Conservation (phyloP, 495 filamentous ascomycete genomes). For the Astrothelium subdiscretum region DNA sequence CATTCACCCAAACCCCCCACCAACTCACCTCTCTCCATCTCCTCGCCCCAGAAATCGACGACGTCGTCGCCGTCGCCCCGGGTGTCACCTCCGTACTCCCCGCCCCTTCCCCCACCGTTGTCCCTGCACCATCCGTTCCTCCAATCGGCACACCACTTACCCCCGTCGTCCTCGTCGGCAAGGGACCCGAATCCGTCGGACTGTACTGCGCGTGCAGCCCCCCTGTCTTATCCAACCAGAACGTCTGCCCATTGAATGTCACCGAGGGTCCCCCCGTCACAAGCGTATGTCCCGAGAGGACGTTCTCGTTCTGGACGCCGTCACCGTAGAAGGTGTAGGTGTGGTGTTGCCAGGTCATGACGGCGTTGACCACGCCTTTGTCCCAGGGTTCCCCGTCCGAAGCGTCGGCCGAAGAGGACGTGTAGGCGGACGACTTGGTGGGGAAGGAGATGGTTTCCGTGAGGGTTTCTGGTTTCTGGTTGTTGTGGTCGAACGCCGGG, state of each 20-base stretch:
- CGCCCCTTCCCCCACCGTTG: not conserved
- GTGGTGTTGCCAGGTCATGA: conserved; percentile 1
- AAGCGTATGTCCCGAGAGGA: not conserved
- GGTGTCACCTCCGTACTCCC: not conserved
- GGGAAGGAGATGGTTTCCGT: not conserved
- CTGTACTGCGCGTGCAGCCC: not conserved
- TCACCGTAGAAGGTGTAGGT: not conserved
- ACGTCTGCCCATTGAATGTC: not conserved
- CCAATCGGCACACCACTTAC: not conserved
- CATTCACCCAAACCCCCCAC: not conserved
- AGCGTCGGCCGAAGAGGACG: not conserved
- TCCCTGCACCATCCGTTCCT: not conserved
- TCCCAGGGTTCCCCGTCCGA: not conserved
- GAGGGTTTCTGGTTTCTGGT: not conserved
- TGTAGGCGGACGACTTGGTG: not conserved
- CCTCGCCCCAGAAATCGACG: not conserved
- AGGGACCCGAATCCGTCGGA: not conserved
- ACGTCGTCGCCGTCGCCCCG: not conserved
- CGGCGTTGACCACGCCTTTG: not conserved
- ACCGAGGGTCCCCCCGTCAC: not conserved
- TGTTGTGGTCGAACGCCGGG: not conserved
- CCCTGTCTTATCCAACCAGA: not conserved
- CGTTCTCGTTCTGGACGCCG: not conserved
- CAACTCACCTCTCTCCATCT: not conserved
- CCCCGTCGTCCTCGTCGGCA: not conserved